Evolutionary conservation across 306 rosid species (phyloP).

Genomic region (Trichosanthes cucumerina): DNA sequence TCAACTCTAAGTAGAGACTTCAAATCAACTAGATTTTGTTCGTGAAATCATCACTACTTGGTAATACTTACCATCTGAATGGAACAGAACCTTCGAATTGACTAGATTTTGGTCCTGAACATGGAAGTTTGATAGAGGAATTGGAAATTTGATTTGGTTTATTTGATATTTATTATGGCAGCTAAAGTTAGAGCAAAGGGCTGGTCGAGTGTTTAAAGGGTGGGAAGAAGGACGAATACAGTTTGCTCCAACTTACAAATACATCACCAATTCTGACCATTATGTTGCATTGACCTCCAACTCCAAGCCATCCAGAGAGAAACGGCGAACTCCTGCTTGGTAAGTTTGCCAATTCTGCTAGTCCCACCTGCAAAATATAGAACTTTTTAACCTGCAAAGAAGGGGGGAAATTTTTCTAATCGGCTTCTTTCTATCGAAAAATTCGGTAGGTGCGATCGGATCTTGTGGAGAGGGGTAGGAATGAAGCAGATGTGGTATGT

Average conservation of each 20-base stretch:
- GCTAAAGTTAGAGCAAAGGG: constrained; percentile 67
- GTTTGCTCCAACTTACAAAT: constrained; percentile 93
- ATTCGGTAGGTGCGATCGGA: constrained; percentile 73
- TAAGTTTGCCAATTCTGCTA: constrained; percentile 23
- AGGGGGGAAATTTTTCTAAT: background rate
- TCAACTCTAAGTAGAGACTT: background rate
- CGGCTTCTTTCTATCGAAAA: background rate
- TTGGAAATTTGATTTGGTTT: background rate
- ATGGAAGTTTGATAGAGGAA: background rate
- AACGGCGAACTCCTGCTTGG: constrained; percentile 90
- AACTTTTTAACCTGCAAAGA: background rate
- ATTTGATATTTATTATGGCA: constrained; percentile 21
- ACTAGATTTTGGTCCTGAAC: background rate
- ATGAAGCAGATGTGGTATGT: constrained; percentile 60
- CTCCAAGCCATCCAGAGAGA: constrained; percentile 50
- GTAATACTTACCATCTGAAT: background rate
- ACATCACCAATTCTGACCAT: constrained; percentile 60
- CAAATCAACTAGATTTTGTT: background rate
- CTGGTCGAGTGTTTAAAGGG: constrained; percentile 77
- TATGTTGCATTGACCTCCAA: constrained; percentile 55
- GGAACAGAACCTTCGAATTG: background rate
- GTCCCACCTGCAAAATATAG: background rate
- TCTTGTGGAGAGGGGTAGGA: constrained; percentile 85
- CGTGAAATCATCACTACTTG: background rate
- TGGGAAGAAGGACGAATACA: constrained; percentile 83